Evolutionary conservation across 495 filamentous ascomycete genomes (phyloP), one percentile per base, ranked within the genome.

Genomic region (Aspergillus incahuasiensis): DNA sequence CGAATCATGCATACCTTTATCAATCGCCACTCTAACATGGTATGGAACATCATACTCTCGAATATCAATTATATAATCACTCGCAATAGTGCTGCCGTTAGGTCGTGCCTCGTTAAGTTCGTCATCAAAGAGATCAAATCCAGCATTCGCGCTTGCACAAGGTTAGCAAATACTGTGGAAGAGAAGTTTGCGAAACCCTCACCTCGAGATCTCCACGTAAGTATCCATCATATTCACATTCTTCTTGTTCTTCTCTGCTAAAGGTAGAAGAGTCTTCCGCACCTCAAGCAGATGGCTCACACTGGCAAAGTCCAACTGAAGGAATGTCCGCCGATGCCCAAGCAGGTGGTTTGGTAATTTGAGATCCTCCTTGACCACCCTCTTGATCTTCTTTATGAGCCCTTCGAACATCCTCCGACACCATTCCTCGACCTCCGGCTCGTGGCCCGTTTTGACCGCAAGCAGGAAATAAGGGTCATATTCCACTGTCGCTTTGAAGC

Each of bases 1-100:
- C 13, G 32, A 45, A 20, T 22, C 24, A 12, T 7, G 68, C 82
- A 45, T 68, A 91, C 89, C 84, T 79, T 91, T 83, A 71, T 98
- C 94, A 75, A 99, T 97, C 66, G 92, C 88, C 72, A 97, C 92
- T 79, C 94, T 84, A 63, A 99, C 92, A 80, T 99, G 94, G 75
- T 99, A 99, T 62, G 92, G 94, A 64, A 99, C 94, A 74, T 99
- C 94, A 69, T 91, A 99, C 77, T 99, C 94, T 77, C 94, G 85
- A 71, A 97, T 96, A 83, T 99, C 94, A 76, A 96, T 82, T 78
- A 99, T 89, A 72, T 87, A 95, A 82, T 99, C 94, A 80, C 91
- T 95, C 49, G 91, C 92, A 76, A 96, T 90, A 64, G 82, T 79
- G 77, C 86, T 84, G 64, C 80, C 82, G 80, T 87, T 90, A 80